phyloP scores from a whole-genome alignment of 129 eudicot genomes.

The carrot (Daucus carota) region DNA sequence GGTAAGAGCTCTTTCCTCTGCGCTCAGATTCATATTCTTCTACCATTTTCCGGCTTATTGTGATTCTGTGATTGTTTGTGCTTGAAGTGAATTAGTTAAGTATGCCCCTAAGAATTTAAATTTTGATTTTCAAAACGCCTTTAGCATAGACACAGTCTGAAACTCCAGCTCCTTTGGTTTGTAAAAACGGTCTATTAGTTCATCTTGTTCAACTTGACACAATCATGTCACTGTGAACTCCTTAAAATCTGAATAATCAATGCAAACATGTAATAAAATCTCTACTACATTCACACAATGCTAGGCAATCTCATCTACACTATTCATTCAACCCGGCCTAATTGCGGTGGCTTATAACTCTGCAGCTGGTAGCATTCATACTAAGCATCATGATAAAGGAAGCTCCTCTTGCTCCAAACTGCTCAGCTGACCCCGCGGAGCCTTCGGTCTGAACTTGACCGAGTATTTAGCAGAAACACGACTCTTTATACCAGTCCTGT shows the following conservation, averaged over 20 bases:
- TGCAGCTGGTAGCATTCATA: conserved; percentile 62
- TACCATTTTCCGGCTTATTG: neutral
- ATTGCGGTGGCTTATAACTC: neutral
- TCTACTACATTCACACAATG: no score
- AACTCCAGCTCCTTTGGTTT: no score
- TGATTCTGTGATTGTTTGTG: no score
- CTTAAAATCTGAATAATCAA: no score
- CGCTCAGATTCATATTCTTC: neutral
- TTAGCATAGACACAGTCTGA: no score
- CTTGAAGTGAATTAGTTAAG: no score
- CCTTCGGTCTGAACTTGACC: neutral
- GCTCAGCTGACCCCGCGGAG: neutral
- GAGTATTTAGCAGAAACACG: neutral
- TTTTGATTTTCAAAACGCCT: no score
- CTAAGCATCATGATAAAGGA: conserved; percentile 52
- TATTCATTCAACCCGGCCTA: neutral
- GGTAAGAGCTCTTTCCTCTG: conserved; percentile 29
- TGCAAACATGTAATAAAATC: no score
- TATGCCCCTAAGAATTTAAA: neutral
- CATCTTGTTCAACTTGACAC: no score
- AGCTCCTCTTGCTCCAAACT: conserved; percentile 21
- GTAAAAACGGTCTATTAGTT: no score
- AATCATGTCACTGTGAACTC: no score
- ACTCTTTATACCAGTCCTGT: neutral
- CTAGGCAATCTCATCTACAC: no score